These are phyloP conservation scores for Suhomyces kilbournensis DNA, from an alignment of 805 yeast species.

Conservation along the genomic window DNA sequence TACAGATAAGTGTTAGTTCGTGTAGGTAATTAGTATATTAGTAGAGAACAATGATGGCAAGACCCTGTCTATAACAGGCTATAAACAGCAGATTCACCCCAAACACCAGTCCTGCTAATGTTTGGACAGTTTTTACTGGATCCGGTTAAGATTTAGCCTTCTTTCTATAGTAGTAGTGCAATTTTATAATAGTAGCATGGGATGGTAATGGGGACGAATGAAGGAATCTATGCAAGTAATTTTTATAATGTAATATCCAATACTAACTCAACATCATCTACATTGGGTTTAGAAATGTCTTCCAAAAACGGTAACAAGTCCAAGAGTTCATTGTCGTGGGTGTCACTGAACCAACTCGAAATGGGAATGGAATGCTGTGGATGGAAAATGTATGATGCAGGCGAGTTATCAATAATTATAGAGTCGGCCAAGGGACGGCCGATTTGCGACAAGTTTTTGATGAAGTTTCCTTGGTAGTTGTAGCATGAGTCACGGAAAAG, in stretches of 20 bases:
- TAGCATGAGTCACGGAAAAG: constrained; percentile 92
- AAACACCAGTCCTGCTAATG: constrained; percentile 7
- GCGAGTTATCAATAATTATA: constrained; percentile 93
- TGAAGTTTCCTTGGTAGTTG: constrained; percentile 90
- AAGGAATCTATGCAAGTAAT: neutral
- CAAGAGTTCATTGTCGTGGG: constrained; percentile 91
- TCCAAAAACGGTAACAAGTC: constrained; percentile 89
- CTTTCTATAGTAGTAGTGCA: neutral
- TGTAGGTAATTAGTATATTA: neutral
- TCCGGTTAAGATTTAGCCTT: neutral
- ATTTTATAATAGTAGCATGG: neutral
- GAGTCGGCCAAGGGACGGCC: constrained; percentile 87
- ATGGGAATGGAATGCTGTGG: constrained; percentile 98
- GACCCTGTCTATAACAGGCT: neutral
- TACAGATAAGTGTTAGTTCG: too few species aligned
- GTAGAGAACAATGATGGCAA: neutral
- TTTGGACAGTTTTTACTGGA: constrained; percentile 1
- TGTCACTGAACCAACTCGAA: constrained; percentile 96
- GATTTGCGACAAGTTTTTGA: constrained; percentile 88
- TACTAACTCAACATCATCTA: constrained; percentile 81
- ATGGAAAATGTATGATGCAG: constrained; percentile 96
- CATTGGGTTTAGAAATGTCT: constrained; percentile 69
- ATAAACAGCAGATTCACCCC: constrained; percentile 1
- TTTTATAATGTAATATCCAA: constrained; percentile 64
- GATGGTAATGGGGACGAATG: neutral